Conservation (phyloP, 2,329 filamentous ascomycete genomes). For the Coniochaeta sp. region DNA sequence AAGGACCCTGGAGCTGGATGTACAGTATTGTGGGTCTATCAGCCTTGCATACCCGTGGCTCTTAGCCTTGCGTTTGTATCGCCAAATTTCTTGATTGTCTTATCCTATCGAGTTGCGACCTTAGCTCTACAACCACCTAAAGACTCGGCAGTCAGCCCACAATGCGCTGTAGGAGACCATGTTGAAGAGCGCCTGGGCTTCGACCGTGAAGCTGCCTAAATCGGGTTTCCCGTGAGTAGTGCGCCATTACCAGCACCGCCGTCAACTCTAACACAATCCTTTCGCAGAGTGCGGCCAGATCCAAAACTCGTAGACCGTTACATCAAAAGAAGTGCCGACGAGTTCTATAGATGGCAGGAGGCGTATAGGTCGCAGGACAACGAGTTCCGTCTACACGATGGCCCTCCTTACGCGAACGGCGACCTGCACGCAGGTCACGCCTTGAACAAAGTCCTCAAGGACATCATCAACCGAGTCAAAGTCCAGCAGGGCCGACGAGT, state of each 20-base stretch:
- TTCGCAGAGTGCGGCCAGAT: background rate
- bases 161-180: conserved; percentile 22
- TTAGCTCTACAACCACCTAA: background rate
- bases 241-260: background rate
- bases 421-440: conserved; percentile 87
- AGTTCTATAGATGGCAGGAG: conserved; percentile 84
- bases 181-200: conserved; percentile 57
- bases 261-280: background rate
- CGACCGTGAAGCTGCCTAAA: conserved; percentile 67
- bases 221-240: conserved; percentile 60
- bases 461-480: conserved; percentile 79
- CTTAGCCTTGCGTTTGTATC: background rate
- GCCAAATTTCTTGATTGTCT: background rate
- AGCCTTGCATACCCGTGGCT: conserved; percentile 1
- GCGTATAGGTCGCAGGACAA: conserved; percentile 41
- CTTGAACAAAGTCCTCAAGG: conserved; percentile 94
- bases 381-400: conserved; percentile 83
- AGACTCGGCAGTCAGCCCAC: background rate
- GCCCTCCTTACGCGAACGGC: conserved; percentile 94
- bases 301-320: conserved; percentile 36
- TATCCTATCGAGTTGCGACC: background rate
- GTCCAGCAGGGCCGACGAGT: conserved; percentile 70
- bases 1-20: background rate
- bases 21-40: background rate
- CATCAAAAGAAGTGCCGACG: conserved; percentile 72